phyloP scores from a whole-genome alignment of 805 yeast species.

The Brettanomyces naardenensis region DNA sequence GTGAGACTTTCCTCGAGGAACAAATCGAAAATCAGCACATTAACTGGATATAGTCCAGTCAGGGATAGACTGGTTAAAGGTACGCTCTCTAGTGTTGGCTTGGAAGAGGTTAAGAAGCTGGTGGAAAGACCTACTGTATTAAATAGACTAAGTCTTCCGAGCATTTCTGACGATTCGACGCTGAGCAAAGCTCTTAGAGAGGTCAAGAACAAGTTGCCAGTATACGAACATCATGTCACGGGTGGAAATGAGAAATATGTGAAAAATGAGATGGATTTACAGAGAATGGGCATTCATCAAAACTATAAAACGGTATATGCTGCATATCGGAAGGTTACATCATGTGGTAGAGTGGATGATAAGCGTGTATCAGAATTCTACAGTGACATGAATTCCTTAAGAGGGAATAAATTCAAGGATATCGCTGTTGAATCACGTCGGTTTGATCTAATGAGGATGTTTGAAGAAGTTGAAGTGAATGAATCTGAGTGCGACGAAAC shows the following conservation, averaged over 20 bases:
- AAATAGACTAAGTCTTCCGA: background rate
- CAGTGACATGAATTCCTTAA: background rate
- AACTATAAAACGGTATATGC: background rate
- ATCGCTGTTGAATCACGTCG: slow-evolving; percentile 4
- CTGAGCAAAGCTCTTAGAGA: background rate
- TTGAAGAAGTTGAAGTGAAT: slow-evolving; percentile 4
- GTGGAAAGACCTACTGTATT: background rate
- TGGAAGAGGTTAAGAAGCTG: background rate
- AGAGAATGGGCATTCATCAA: background rate
- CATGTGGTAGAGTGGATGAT: background rate
- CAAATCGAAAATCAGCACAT: slow-evolving; percentile 9
- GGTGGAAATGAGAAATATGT: slow-evolving; percentile 1
- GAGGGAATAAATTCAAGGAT: background rate
- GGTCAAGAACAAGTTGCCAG: background rate
- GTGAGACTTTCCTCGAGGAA: slow-evolving; percentile 1
- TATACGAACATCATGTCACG: background rate
- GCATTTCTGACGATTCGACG: background rate
- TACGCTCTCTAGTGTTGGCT: background rate
- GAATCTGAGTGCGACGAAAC: too few relatives aligned
- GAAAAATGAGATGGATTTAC: slow-evolving; percentile 4
- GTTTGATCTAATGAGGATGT: slow-evolving; percentile 11
- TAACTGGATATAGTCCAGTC: slow-evolving; percentile 12
- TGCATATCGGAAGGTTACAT: background rate
- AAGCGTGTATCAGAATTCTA: background rate
- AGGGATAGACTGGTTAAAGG: slow-evolving; percentile 5